phyloP scores from a whole-genome alignment of 805 yeast genomes.

The Blastobotrys robertii region DNA sequence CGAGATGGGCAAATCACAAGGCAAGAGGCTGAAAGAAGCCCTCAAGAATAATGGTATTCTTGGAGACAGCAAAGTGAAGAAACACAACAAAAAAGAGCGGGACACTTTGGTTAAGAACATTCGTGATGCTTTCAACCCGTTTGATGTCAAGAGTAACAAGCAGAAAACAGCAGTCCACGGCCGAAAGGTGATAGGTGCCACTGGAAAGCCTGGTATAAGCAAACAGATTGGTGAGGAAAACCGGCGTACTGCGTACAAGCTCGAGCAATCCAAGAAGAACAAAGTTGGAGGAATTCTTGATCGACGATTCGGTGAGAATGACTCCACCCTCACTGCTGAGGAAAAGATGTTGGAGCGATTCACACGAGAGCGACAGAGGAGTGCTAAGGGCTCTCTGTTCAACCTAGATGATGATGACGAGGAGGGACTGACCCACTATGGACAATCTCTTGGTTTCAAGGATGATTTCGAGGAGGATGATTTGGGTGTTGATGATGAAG shows the following conservation, averaged over 20 bases:
- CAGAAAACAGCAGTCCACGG: slow-evolving; percentile 45
- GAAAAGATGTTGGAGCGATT: slow-evolving; percentile 94
- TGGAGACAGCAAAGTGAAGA: slow-evolving; percentile 61
- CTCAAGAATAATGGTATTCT: slow-evolving; percentile 70
- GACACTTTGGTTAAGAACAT: slow-evolving; percentile 47
- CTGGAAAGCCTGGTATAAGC: slow-evolving; percentile 59
- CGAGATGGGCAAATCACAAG: slow-evolving; percentile 76
- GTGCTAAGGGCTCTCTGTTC: slow-evolving; percentile 50
- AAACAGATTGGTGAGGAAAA: slow-evolving; percentile 58
- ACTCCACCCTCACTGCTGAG: slow-evolving; percentile 62
- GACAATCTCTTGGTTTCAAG: slow-evolving; percentile 53
- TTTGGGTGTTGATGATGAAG: slow-evolving; percentile 31
- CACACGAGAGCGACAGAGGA: slow-evolving; percentile 73
- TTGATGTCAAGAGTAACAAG: slow-evolving; percentile 66
- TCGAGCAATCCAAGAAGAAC: slow-evolving; percentile 49
- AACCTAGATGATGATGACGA: slow-evolving; percentile 57
- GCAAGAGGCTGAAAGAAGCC: slow-evolving; percentile 71
- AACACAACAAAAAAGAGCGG: slow-evolving; percentile 42
- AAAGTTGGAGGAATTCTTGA: slow-evolving; percentile 74
- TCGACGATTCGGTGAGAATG: slow-evolving; percentile 86
- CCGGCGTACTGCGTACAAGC: slow-evolving; percentile 52
- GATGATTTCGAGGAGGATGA: slow-evolving; percentile 41
- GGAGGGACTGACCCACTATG: slow-evolving; percentile 65
- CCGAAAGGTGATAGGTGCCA: slow-evolving; percentile 37
- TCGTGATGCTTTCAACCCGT: slow-evolving; percentile 81